Conservation (phyloP, 257 asterid genomes). For the Przewalskia tangutica region DNA sequence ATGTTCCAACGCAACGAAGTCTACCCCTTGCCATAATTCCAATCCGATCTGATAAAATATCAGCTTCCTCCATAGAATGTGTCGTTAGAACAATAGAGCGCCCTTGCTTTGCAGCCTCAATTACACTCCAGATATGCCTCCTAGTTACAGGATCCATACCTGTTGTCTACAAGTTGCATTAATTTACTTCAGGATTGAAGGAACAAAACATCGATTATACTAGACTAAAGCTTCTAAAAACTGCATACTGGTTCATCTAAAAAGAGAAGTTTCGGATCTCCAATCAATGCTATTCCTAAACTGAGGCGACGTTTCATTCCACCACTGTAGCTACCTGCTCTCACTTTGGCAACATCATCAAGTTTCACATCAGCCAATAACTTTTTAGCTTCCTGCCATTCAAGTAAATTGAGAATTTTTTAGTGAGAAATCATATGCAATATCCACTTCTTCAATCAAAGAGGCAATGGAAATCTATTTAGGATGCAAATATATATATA, state of each 20-base stretch:
- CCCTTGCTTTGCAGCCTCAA: constrained; percentile 30
- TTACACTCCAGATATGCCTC: constrained; percentile 32
- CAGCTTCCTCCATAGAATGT: constrained; percentile 33
- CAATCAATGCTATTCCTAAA: constrained; percentile 28
- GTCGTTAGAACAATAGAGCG: not conserved
- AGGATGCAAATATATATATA: not conserved
- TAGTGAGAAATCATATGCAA: not conserved
- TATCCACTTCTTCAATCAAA: not conserved
- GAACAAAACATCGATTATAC: not conserved
- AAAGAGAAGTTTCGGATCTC: constrained; percentile 24
- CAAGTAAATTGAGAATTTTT: not conserved
- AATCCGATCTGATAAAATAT: constrained; percentile 28
- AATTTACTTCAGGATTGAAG: not conserved
- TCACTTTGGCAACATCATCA: constrained; percentile 10
- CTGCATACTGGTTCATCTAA: constrained; percentile 25
- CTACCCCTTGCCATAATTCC: constrained; percentile 38
- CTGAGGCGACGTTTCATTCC: constrained; percentile 32
- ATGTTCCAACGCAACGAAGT: constrained; percentile 37
- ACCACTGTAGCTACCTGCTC: constrained; percentile 27
- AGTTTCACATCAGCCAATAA: constrained; percentile 21
- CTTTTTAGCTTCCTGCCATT: constrained; percentile 14
- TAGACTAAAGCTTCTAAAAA: not conserved
- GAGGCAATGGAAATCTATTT: not conserved
- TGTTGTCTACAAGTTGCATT: constrained; percentile 19
- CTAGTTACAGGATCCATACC: constrained; percentile 38